Conservation (phyloP, 2,329 filamentous ascomycete genomes). For the Alternaria burnsii region DNA sequence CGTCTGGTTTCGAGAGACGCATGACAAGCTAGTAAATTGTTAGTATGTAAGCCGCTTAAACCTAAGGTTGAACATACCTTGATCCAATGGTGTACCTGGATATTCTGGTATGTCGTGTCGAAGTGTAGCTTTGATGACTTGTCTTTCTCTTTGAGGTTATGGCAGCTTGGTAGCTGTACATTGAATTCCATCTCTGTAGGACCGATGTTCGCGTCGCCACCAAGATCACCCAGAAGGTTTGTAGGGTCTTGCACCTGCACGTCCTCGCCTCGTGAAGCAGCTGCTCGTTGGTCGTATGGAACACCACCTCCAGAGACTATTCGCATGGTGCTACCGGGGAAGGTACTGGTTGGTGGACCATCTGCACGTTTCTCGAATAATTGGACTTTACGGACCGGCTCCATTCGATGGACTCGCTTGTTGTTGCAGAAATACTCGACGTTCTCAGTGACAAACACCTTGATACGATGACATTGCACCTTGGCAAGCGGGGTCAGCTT, state of each 20-base stretch:
- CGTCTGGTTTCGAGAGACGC: constrained; percentile 85
- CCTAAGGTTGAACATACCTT: constrained; percentile 67
- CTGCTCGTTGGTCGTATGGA: constrained; percentile 67
- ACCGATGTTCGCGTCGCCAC: constrained; percentile 76
- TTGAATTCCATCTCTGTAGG: constrained; percentile 95
- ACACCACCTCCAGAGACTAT: constrained; percentile 84
- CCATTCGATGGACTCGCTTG: constrained; percentile 83
- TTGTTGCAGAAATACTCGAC: constrained; percentile 91
- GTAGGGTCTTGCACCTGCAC: constrained; percentile 63
- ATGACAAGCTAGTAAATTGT: constrained; percentile 76
- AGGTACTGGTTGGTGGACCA: constrained; percentile 75
- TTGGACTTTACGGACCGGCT: constrained; percentile 82
- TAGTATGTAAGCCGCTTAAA: constrained; percentile 6
- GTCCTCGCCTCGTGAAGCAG: constrained; percentile 64
- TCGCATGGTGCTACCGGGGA: constrained; percentile 77
- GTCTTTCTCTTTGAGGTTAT: constrained; percentile 79
- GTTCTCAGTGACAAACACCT: constrained; percentile 89
- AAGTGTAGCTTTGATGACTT: constrained; percentile 75
- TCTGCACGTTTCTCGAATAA: constrained; percentile 90
- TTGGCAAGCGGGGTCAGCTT: constrained; percentile 92
- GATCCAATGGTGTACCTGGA: constrained; percentile 95
- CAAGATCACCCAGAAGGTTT: constrained; percentile 83
- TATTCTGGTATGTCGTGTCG: constrained; percentile 92
- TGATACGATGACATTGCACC: constrained; percentile 90
- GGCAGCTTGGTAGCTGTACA: constrained; percentile 88